Base-by-base conservation (phyloP, 352 stramenopile species). In the Globisporangium splendens region DNA sequence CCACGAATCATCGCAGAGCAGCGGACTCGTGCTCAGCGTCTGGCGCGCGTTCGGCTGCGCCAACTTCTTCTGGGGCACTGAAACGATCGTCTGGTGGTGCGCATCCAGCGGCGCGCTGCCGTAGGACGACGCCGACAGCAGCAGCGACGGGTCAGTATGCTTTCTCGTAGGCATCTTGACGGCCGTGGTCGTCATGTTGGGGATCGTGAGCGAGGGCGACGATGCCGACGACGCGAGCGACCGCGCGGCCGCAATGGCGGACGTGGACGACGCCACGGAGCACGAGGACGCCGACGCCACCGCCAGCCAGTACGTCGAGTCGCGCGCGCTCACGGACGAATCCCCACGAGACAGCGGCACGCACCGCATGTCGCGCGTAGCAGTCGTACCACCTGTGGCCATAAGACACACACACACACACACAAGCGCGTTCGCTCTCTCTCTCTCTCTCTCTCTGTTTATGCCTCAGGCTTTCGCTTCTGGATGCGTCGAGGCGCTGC, bases 251-350 rank as follows among this genome's bases (percentile, higher is more conserved):
- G 31, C 22, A 35, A 38, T 31, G 24, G 24, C 24, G 2, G 24
- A 31, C 5, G 24, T 31, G 24, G 24, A 31, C 24, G 24, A 31
- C 24, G 24, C 24, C 24, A 31, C 24, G 24, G 24, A 31, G 24
- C 24, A 67, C 3, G 66, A 75, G 17, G 68, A 74, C 3, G 69
- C 50, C 0, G 70, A 75, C 10, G 77, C 79, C 18, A 87, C 59
- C 17, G 75, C 54, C 42, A 89, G 61, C 79, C 79, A 89, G 59
- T 85, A 89, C 28, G 65, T 73, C 60, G 79, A 75, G 66, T 89
- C 79, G 55, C 79, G 79, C 39, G 77, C 79, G 61, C 79, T 89
- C 50, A 83, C 69, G 49, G 62, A 69, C 18, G 72, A 81, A 58
- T 80, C 72, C 2, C 63, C 50, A 49, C 54, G 66, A 33, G 41